phyloP scores from a whole-genome alignment of 805 yeast genomes.

The Candida hungchunana region DNA sequence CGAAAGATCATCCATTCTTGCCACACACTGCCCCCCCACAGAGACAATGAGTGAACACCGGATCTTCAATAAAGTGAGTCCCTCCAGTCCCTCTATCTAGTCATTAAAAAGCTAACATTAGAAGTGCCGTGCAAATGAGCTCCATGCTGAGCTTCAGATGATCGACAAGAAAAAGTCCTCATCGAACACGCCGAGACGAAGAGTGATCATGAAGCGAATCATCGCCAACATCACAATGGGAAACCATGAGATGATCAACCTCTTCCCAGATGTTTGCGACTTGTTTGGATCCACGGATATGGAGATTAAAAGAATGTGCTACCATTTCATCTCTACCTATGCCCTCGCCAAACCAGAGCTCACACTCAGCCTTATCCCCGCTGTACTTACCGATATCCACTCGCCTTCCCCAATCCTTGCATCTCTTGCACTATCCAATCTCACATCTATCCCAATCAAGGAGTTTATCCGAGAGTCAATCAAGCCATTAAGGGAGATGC shows the following conservation, averaged over 20 bases:
- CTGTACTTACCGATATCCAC: constrained; percentile 48
- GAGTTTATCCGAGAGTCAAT: constrained; percentile 48
- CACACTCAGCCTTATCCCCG: constrained; percentile 52
- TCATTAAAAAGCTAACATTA: background rate
- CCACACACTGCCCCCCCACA: background rate
- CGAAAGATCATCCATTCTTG: background rate
- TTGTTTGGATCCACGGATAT: constrained; percentile 56
- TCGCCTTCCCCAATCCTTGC: constrained; percentile 46
- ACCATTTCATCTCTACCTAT: constrained; percentile 59
- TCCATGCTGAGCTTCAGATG: constrained; percentile 29
- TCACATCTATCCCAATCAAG: constrained; percentile 53
- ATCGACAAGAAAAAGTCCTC: constrained; percentile 35
- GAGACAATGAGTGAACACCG: constrained; percentile 21
- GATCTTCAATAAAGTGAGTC: constrained; percentile 23
- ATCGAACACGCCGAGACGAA: constrained; percentile 31
- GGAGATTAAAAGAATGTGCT: constrained; percentile 69
- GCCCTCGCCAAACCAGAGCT: constrained; percentile 54
- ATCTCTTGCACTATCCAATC: constrained; percentile 58
- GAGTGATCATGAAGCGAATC: constrained; percentile 59
- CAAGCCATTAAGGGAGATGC: constrained; percentile 30
- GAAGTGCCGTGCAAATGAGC: constrained; percentile 28
- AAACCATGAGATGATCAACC: constrained; percentile 64
- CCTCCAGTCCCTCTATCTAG: no score
- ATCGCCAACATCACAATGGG: constrained; percentile 83
- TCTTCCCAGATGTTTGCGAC: constrained; percentile 60